Conservation (phyloP, 2,329 filamentous ascomycete genomes). For the Penicillium sp. region DNA sequence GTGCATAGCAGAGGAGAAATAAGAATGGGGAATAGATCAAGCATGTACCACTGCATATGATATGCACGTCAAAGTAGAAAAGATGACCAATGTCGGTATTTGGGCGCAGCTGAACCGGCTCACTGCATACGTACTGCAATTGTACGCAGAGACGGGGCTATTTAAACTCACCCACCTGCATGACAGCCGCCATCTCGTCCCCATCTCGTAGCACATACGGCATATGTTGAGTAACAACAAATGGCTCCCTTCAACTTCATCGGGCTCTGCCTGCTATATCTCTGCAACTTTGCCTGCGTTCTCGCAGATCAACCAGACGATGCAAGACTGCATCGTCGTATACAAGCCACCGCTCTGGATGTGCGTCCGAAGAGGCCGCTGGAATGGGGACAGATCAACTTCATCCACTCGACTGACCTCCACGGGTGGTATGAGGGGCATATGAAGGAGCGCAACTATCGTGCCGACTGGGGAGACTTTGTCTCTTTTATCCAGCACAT, state of each 20-base stretch:
- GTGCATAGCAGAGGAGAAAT: no score
- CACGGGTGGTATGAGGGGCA: slow-evolving; percentile 61
- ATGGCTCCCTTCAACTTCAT: not conserved
- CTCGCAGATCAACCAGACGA: not conserved
- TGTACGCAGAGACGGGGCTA: no score
- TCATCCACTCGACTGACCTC: slow-evolving; percentile 59
- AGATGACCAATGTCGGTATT: no score
- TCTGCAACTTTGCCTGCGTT: not conserved
- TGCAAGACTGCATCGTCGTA: not conserved
- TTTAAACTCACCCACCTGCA: no score
- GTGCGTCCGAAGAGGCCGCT: not conserved
- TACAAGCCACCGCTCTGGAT: not conserved
- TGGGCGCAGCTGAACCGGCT: no score
- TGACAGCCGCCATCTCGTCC: no score
- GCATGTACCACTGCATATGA: not conserved
- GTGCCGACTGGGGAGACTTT: slow-evolving; percentile 64
- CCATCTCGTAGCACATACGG: no score
- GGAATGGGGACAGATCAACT: slow-evolving; percentile 60
- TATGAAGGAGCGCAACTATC: slow-evolving; percentile 60
- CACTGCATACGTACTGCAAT: no score
- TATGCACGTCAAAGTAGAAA: no score
- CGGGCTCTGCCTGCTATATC: not conserved
- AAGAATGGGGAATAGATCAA: not conserved
- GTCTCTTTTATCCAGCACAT: slow-evolving; percentile 58
- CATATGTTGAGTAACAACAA: no score